These are phyloP conservation scores for Nitzschia sp. DNA, from an alignment of 108 stramenopile species.

Conservation along the genomic window DNA sequence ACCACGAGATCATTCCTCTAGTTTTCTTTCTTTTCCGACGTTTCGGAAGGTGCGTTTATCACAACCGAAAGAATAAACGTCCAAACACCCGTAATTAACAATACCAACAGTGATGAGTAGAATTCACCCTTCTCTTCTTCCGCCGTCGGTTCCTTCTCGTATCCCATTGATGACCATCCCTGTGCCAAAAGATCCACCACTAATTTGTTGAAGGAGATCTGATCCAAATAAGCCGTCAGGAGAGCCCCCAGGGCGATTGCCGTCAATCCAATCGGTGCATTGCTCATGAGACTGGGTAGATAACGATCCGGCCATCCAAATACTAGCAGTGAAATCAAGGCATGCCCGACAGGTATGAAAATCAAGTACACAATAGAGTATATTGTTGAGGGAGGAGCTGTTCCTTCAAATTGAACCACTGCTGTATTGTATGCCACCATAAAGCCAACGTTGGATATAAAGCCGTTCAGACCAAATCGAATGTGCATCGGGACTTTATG, in stretches of 20 bases:
- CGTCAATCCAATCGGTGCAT: slow-evolving; percentile 84
- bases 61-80: slow-evolving; percentile 67
- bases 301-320: slow-evolving; percentile 90
- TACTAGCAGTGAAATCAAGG: slow-evolving; percentile 64
- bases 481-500: slow-evolving; percentile 66
- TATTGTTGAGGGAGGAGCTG: slow-evolving; percentile 66
- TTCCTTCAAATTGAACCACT: slow-evolving; percentile 50
- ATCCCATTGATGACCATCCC: slow-evolving; percentile 24
- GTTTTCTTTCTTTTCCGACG: slow-evolving; percentile 50
- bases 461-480: slow-evolving; percentile 79
- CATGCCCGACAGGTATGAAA: slow-evolving; percentile 81
- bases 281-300: slow-evolving; percentile 64
- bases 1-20: too few relatives aligned
- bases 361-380: slow-evolving; percentile 72
- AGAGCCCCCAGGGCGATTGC: slow-evolving; percentile 73
- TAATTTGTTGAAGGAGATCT: slow-evolving; percentile 62
- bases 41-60: slow-evolving; percentile 64
- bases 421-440: slow-evolving; percentile 78
- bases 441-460: slow-evolving; percentile 71
- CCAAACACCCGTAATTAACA: slow-evolving; percentile 82
- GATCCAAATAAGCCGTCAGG: slow-evolving; percentile 75
- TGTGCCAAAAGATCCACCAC: slow-evolving; percentile 27
- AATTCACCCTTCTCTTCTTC: slow-evolving; percentile 69
- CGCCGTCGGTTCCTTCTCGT: not conserved
- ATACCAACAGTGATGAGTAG: slow-evolving; percentile 79